These are phyloP conservation scores for Byssochlamys sp. DNA, from an alignment of 2,329 filamentous ascomycete genomes.

Conservation along the genomic window DNA sequence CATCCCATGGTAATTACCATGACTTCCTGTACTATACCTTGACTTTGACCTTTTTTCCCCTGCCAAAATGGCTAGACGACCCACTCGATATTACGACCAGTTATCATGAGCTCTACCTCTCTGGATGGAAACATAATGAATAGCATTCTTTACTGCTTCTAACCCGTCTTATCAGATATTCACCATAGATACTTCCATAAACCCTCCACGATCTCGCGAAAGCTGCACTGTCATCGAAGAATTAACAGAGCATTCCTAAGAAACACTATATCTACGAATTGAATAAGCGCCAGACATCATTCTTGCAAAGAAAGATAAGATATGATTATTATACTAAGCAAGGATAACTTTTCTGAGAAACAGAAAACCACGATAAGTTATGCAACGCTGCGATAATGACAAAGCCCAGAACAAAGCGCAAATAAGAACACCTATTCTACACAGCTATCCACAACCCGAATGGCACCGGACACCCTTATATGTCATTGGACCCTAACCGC, in stretches of 20 bases:
- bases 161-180: neutral
- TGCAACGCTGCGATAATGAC: neutral
- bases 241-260: neutral
- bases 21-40: neutral
- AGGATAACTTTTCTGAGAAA: neutral
- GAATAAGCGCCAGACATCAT: neutral
- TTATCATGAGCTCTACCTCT: neutral
- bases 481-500: neutral
- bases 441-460: neutral
- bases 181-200: neutral
- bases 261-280: neutral
- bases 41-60: neutral
- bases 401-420: slow-evolving; percentile 2
- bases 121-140: neutral
- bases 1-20: slow-evolving; percentile 7
- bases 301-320: neutral
- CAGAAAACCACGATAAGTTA: neutral
- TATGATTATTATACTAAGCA: neutral
- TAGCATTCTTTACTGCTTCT: neutral
- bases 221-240: neutral
- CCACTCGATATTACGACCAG: neutral
- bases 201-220: neutral
- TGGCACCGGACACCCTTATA: neutral
- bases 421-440: slow-evolving; percentile 4
- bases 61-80: neutral